Conservation (phyloP, 192 early-diverging fungal genomes). For the Umbelopsis vinacea region DNA sequence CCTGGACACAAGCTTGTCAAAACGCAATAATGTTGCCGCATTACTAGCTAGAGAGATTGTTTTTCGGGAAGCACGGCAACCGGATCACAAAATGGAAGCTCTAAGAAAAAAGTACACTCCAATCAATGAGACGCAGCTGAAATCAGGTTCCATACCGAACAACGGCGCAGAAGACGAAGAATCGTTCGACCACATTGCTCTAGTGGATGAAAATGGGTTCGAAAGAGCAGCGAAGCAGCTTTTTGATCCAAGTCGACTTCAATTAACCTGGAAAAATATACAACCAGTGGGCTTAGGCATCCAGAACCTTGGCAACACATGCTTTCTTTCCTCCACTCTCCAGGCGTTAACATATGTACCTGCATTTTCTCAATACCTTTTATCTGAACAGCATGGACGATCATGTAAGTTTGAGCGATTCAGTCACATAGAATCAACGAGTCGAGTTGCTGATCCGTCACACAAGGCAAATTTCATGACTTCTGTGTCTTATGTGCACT, state of each 20-base stretch:
- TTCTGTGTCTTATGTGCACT: slow-evolving; percentile 81
- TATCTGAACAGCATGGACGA: slow-evolving; percentile 63
- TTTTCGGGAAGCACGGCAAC: slow-evolving; percentile 35
- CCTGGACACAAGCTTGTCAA: slow-evolving; percentile 5
- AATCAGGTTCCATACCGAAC: not conserved
- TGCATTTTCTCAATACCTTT: slow-evolving; percentile 68
- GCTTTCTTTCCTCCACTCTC: slow-evolving; percentile 76
- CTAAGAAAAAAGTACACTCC: slow-evolving; percentile 40
- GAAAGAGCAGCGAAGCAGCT: slow-evolving; percentile 56
- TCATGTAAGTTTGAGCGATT: slow-evolving; percentile 53
- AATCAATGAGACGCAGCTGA: slow-evolving; percentile 19
- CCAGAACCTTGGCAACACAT: slow-evolving; percentile 74
- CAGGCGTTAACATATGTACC: slow-evolving; percentile 81
- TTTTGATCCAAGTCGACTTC: slow-evolving; percentile 64
- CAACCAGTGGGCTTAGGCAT: slow-evolving; percentile 71
- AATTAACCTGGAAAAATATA: slow-evolving; percentile 60
- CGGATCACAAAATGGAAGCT: slow-evolving; percentile 34
- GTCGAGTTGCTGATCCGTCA: not conserved
- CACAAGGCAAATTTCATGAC: slow-evolving; percentile 47
- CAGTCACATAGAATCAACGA: not conserved
- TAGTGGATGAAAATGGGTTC: slow-evolving; percentile 69
- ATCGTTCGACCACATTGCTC: slow-evolving; percentile 9
- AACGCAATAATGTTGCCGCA: slow-evolving; percentile 30
- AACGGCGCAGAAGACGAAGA: not conserved
- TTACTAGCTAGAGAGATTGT: slow-evolving; percentile 32